Percentiles rank a stretch among this genome's conserved stretches.
Conservation (phyloP, 176 grass and related monocot species). For the Melocanna baccifera region DNA sequence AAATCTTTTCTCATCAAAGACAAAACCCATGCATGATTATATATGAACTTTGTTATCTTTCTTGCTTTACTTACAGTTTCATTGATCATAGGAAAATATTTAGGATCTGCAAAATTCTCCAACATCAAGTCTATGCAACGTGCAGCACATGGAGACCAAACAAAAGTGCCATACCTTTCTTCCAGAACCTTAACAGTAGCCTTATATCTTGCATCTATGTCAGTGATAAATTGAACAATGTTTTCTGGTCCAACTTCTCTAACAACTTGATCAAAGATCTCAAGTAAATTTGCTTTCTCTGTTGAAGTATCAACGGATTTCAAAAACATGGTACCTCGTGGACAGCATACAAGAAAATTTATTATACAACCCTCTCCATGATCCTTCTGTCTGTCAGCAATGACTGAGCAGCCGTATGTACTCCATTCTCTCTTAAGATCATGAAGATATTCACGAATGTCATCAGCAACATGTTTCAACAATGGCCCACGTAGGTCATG, state of each 20-base stretch:
- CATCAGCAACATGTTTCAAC: conserved; percentile 40
- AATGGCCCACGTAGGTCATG: conserved; percentile 51
- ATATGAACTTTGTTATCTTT: conserved; percentile 58
- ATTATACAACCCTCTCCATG: conserved; percentile 39
- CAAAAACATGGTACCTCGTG: conserved; percentile 45
- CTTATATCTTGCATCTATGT: conserved; percentile 42
- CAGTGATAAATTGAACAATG: conserved; percentile 52
- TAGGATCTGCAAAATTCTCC: conserved; percentile 51
- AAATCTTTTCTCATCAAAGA: conserved; percentile 66
- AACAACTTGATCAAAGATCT: conserved; percentile 58
- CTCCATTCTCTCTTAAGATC: conserved; percentile 54
- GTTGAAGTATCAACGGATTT: conserved; percentile 56
- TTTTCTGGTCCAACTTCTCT: conserved; percentile 48
- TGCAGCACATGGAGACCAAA: conserved; percentile 57
- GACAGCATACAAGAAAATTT: conserved; percentile 51
- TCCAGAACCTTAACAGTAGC: conserved; percentile 32
- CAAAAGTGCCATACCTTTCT: conserved; percentile 48
- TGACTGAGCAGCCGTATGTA: conserved; percentile 46
- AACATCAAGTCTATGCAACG: conserved; percentile 62
- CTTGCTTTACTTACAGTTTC: conserved; percentile 54
- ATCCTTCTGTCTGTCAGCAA: conserved; percentile 47
- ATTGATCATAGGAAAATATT: conserved; percentile 52
- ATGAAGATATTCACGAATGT: conserved; percentile 42
- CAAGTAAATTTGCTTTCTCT: conserved; percentile 39
- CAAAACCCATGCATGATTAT: conserved; percentile 57